phyloP scores from a whole-genome alignment of 495 filamentous ascomycete genomes.

The Aeminium ludgeri region DNA sequence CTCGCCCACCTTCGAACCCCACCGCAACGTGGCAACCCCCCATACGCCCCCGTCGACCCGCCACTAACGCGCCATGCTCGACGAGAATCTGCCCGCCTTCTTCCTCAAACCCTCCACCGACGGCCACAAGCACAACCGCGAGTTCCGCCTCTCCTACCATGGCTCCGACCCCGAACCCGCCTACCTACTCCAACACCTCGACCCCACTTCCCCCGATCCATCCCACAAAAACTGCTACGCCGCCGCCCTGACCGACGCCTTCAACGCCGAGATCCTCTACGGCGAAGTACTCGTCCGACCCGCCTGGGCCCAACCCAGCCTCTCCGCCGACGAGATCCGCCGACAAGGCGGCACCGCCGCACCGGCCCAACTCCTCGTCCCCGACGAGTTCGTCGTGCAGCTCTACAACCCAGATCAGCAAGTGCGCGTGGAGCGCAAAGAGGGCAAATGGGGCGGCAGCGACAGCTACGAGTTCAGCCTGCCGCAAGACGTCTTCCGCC shows the following conservation, averaged over 20 bases:
- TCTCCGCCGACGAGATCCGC: conserved; percentile 65
- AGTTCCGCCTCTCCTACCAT: conserved; percentile 59
- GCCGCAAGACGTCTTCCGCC: conserved; percentile 66
- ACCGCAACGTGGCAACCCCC: too few species aligned
- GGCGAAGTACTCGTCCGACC: conserved; percentile 75
- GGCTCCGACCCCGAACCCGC: conserved; percentile 63
- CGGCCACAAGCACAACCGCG: conserved; percentile 36
- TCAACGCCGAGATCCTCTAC: conserved; percentile 63
- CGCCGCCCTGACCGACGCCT: conserved; percentile 67
- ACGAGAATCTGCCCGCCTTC: conserved; percentile 82
- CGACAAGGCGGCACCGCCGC: conserved; percentile 52
- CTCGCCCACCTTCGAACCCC: too few species aligned
- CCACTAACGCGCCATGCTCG: conserved; percentile 73
- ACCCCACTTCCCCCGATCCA: conserved; percentile 47
- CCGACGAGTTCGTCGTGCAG: conserved; percentile 61
- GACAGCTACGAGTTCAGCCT: conserved; percentile 84
- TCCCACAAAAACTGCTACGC: conserved; percentile 69
- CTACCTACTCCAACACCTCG: conserved; percentile 59
- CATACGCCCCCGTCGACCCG: too few species aligned
- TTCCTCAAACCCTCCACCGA: conserved; percentile 36
- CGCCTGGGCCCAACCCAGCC: conserved; percentile 63
- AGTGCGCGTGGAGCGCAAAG: conserved; percentile 49
- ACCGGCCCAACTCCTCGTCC: conserved; percentile 58
- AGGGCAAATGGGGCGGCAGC: conserved; percentile 59
- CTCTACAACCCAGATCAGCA: conserved; percentile 91